Evolutionary conservation across 208 protist genomes (phyloP).

Genomic region (Jaenimonas drosophilae): DNA sequence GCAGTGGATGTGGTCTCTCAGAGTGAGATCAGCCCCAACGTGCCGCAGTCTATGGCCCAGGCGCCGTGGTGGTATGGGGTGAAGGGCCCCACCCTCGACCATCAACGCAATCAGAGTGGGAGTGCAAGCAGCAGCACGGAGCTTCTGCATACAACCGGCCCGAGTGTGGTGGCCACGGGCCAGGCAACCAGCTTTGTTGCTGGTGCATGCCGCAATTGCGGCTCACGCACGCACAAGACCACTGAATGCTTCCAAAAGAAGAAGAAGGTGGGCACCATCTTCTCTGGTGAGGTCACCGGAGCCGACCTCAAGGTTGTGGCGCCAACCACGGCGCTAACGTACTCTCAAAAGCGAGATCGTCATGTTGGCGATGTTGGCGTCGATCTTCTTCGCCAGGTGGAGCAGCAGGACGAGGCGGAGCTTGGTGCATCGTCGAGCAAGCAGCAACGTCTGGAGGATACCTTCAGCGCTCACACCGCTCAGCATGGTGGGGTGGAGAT

Average conservation of each 20-base stretch:
- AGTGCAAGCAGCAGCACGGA: conserved; percentile 4
- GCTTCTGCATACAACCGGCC: conserved; percentile 26
- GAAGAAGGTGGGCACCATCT: conserved; percentile 63
- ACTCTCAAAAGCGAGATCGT: conserved; percentile 69
- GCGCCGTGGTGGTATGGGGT: conserved; percentile 95
- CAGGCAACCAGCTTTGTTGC: conserved; percentile 86
- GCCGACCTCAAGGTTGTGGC: conserved; percentile 26
- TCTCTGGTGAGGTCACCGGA: conserved; percentile 55
- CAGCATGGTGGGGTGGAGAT: conserved; percentile 69
- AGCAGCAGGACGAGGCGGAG: background rate
- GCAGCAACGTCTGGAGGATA: conserved; percentile 11
- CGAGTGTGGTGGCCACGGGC: conserved; percentile 32
- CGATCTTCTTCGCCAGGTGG: conserved; percentile 32
- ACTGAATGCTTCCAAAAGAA: conserved; percentile 91
- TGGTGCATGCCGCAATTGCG: conserved; percentile 98
- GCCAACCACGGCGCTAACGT: conserved; percentile 15
- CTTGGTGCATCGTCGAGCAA: conserved; percentile 1
- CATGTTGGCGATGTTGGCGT: conserved; percentile 48
- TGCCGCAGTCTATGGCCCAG: conserved; percentile 96
- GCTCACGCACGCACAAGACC: conserved; percentile 95
- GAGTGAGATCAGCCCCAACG: conserved; percentile 96
- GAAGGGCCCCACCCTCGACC: conserved; percentile 74
- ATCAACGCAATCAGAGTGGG: conserved; percentile 60
- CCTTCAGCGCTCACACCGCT: conserved; percentile 41
- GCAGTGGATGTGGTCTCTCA: conserved; percentile 67